phyloP scores from a whole-genome alignment of 2,329 filamentous ascomycete species.

The Alternaria brassicicola region DNA sequence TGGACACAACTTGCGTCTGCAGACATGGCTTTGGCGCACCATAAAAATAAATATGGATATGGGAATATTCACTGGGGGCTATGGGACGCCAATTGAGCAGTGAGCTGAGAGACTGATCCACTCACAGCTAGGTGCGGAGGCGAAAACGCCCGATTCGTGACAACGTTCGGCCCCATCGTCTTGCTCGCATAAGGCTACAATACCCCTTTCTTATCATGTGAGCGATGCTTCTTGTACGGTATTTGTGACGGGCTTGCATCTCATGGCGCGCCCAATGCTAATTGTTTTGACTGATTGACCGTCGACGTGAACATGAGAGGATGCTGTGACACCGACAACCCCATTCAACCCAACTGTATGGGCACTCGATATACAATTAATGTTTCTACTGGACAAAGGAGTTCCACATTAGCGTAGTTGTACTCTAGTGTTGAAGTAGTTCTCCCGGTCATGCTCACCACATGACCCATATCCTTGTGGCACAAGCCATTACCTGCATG shows the following conservation, averaged over 20 bases:
- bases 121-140: neutral
- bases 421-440: neutral
- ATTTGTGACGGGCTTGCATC: neutral
- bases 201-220: neutral
- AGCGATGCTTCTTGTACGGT: neutral
- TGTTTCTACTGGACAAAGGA: neutral
- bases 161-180: neutral
- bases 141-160: neutral
- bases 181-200: neutral
- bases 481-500: slow-evolving; percentile 1
- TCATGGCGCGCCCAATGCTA: neutral
- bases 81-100: neutral
- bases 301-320: neutral
- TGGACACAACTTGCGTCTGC: neutral
- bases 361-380: neutral
- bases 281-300: neutral
- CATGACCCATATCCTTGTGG: neutral
- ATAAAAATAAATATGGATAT: neutral
- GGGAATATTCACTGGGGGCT: neutral
- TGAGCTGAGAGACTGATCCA: neutral
- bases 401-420: neutral
- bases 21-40: neutral
- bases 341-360: neutral
- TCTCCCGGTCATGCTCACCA: neutral
- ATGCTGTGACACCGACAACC: neutral